These are phyloP conservation scores for Naganishia cerealis DNA, from an alignment of 1,284 basidiomycete genomes.

Conservation along the genomic window DNA sequence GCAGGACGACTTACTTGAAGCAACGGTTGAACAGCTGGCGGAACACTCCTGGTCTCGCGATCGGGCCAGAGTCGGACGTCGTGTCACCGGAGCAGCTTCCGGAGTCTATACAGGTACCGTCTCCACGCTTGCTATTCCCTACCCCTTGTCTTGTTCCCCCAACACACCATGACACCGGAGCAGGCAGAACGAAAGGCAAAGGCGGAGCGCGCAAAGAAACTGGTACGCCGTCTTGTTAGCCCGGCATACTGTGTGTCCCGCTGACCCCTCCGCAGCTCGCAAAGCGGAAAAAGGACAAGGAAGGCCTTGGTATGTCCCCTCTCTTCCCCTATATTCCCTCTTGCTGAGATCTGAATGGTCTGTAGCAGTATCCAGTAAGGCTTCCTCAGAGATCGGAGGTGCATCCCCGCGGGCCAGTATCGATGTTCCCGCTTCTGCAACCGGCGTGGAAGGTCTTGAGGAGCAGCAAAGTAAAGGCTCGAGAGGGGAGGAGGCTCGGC, in stretches of 20 bases:
- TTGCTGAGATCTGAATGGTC: not conserved
- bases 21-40: no score
- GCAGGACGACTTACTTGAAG: not conserved
- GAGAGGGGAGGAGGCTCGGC: not conserved
- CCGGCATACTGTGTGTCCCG: not conserved
- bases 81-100: not conserved
- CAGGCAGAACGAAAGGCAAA: constrained; percentile 47
- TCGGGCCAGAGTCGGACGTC: constrained; percentile 4
- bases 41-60: no score
- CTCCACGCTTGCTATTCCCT: not conserved
- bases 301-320: constrained; percentile 15
- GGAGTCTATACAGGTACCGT: not conserved
- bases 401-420: constrained; percentile 26
- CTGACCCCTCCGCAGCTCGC: constrained; percentile 20
- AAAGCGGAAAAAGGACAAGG: constrained; percentile 30
- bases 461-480: not conserved
- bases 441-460: not conserved
- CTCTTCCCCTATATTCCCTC: not conserved
- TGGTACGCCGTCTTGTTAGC: constrained; percentile 37
- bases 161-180: constrained; percentile 35
- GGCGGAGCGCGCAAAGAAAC: constrained; percentile 50
- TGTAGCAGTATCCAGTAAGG: constrained; percentile 25
- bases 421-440: constrained; percentile 4
- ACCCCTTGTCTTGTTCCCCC: not conserved
- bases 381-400: constrained; percentile 18